Conservation (phyloP, 176 grass and related monocot genomes). For the Carex littledalei region DNA sequence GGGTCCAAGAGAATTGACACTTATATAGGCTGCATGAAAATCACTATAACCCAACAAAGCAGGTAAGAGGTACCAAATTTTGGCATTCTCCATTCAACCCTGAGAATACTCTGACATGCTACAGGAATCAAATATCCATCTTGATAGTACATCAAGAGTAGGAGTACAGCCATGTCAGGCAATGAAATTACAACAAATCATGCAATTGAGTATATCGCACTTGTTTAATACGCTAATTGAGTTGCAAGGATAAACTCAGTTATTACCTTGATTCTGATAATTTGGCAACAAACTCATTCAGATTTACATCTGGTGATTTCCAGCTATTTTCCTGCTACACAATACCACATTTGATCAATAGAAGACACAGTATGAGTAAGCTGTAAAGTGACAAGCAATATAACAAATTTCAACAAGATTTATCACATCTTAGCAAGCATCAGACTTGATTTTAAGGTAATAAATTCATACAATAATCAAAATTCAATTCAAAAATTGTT, state of each 20-base stretch:
- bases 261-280: conserved; percentile 54
- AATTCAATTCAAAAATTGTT: background rate
- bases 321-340: conserved; percentile 36
- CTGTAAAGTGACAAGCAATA: background rate
- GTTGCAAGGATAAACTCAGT: background rate
- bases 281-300: conserved; percentile 42
- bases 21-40: background rate
- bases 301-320: conserved; percentile 41
- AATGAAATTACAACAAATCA: background rate
- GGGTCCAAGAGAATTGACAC: background rate
- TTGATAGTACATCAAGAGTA: background rate
- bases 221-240: background rate
- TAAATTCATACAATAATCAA: background rate
- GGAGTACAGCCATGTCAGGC: background rate
- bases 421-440: background rate
- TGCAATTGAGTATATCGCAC: background rate
- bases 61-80: background rate
- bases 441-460: background rate
- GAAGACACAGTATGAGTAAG: background rate
- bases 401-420: background rate
- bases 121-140: background rate
- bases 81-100: background rate
- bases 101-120: background rate
- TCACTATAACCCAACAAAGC: background rate
- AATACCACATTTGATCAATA: background rate